These are phyloP conservation scores for Rhinocladiella mackenziei DNA, from an alignment of 2,329 filamentous ascomycete species.

Conservation along the genomic window DNA sequence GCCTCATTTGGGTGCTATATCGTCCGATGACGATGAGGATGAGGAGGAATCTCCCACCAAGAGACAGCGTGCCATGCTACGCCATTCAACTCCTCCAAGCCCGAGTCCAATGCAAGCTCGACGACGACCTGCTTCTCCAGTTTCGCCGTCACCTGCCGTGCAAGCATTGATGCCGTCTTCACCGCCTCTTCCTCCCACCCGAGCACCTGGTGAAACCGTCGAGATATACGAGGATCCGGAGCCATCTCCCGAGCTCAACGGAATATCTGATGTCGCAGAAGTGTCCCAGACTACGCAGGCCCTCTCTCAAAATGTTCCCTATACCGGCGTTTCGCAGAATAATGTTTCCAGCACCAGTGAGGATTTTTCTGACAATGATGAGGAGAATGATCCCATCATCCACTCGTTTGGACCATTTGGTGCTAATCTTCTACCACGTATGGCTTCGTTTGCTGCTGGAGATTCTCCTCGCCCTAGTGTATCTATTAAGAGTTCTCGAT, in stretches of 20 bases:
- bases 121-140: conserved; percentile 66
- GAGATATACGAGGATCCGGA: conserved; percentile 67
- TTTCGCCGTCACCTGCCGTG: conserved; percentile 63
- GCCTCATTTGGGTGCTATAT: conserved; percentile 31
- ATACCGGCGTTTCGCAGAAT: conserved; percentile 14
- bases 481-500: conserved; percentile 30
- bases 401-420: conserved; percentile 91
- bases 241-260: conserved; percentile 26
- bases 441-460: conserved; percentile 70
- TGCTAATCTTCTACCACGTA: conserved; percentile 73
- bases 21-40: conserved; percentile 47
- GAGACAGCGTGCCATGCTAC: conserved; percentile 36
- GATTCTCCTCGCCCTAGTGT: conserved; percentile 51
- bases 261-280: conserved; percentile 4
- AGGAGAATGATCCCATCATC: conserved; percentile 91
- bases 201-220: conserved; percentile 32
- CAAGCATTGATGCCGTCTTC: conserved; percentile 44
- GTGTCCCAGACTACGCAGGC: conserved; percentile 29
- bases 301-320: conserved; percentile 33
- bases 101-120: conserved; percentile 55
- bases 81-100: conserved; percentile 33
- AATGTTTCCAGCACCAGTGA: conserved; percentile 16
- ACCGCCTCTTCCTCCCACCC: conserved; percentile 31
- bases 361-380: conserved; percentile 73
- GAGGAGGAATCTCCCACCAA: conserved; percentile 46